These are phyloP conservation scores for Auricularia auricula-judae DNA, from an alignment of 768 basidiomycete species.

Conservation along the genomic window DNA sequence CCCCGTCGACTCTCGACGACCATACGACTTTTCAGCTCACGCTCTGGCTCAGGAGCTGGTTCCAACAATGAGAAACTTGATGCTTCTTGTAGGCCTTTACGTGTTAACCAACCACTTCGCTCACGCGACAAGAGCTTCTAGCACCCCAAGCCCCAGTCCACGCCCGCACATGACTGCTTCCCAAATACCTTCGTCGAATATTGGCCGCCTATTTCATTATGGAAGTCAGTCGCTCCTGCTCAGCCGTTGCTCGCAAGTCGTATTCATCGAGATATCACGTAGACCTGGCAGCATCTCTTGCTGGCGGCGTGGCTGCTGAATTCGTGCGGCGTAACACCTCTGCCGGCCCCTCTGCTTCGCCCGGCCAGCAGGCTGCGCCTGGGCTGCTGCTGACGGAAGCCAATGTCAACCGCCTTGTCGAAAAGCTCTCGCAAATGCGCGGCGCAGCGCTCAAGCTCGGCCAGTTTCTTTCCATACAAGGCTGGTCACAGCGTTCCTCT, in stretches of 20 bases:
- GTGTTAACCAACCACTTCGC: not conserved
- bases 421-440: conserved; percentile 89
- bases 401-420: conserved; percentile 81
- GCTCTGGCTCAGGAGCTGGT: no score
- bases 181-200: conserved; percentile 79
- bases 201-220: conserved; percentile 89
- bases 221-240: conserved; percentile 46
- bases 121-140: conserved; percentile 11
- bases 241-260: no score
- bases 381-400: conserved; percentile 82
- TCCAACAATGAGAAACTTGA: no score
- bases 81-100: no score
- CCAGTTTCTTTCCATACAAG: conserved; percentile 97
- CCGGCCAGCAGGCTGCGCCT: conserved; percentile 18
- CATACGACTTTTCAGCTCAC: no score
- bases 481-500: conserved; percentile 19
- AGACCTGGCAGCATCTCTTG: conserved; percentile 87
- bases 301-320: conserved; percentile 85
- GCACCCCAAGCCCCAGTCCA: conserved; percentile 6
- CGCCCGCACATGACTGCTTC: conserved; percentile 36
- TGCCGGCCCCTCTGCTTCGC: conserved; percentile 40
- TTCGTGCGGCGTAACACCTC: conserved; percentile 30
- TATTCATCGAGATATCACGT: not conserved
- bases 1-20: no score
- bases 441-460: conserved; percentile 95